Base-by-base conservation (phyloP, 2,329 filamentous ascomycete species). In the Cladosporium sp. region DNA sequence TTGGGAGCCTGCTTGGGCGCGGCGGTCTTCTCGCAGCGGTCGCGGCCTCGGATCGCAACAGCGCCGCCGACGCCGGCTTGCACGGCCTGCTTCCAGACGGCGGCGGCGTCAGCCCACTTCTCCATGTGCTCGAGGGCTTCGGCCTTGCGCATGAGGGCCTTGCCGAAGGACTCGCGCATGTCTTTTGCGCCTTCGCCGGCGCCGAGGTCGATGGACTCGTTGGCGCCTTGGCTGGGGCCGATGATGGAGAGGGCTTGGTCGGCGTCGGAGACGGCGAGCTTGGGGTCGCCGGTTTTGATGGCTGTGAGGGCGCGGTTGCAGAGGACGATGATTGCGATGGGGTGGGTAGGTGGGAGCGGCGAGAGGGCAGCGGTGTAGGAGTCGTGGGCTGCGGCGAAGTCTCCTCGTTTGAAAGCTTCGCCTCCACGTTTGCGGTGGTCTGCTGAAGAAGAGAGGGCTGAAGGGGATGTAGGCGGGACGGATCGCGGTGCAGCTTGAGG, bases 41-140 rank as follows among this genome's bases (percentile, higher is more conserved):
- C 87, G 18, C 92, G 83, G 1, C 92, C 93, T 61, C 91, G 86
- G 38, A 89, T 86, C 48, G 89, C 90, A 8, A 86, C 86, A 7
- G 86, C 77, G 7, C 90, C 92, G n/a, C 93, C 92, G 13, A 95
- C 82, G 3, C 91, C 89, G 22, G 81, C 82, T 70, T 95, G 87
- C 1, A 97, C 87, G 33, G 89, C 91, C 51, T 81, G 74, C 62
- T 85, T 83, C 93, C 93, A 98, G 0, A 87, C 83, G 2, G 76
- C 73, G 0, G 83, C 84, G 1, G 93, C 93, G 46, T 97, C 92
- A 2, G 74, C 72, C 92, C 92, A 98, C 66, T 86, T 89, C 72
- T 98, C 93, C 77, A 98, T 86, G 66, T 95, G 87, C 69, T 98
- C 93, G 7, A 97, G 77, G 1, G 90, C 93, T 71, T 98, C 93